Percentiles rank a stretch among this genome's conserved stretches.
These are phyloP conservation scores for Picea abies DNA, from an alignment of 83 land plant genomes.

Conservation along the genomic window DNA sequence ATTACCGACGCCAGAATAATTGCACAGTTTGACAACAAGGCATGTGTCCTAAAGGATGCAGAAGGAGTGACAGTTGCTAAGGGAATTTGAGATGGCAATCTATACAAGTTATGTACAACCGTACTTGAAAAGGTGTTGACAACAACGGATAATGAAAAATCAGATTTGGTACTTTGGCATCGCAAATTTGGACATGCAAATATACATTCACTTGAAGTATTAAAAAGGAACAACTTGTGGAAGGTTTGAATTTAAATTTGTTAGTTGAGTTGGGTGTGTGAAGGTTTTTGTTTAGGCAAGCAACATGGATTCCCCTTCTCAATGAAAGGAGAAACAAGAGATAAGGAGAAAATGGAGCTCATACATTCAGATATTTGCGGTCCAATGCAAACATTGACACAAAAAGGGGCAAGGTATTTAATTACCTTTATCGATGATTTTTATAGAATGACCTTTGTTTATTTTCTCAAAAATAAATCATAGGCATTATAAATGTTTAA, in stretches of 20 bases:
- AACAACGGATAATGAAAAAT: background rate
- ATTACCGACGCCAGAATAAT: background rate
- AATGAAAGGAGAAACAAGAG: background rate
- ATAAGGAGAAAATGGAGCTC: background rate
- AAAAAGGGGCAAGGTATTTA: slow-evolving; percentile 15
- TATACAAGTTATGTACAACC: background rate
- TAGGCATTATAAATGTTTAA: slow-evolving; percentile 11
- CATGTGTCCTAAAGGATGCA: background rate
- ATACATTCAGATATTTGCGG: slow-evolving; percentile 17
- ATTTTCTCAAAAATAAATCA: no score
- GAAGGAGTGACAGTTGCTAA: background rate
- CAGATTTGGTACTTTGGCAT: background rate
- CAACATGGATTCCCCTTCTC: slow-evolving; percentile 6
- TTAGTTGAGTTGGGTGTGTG: background rate
- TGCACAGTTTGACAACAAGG: background rate
- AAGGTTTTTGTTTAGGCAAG: background rate
- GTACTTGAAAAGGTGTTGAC: background rate
- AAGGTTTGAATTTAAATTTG: background rate
- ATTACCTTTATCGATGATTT: slow-evolving; percentile 27
- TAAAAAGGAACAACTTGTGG: background rate
- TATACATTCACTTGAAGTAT: background rate
- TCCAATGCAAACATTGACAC: slow-evolving; percentile 11
- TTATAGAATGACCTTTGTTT: slow-evolving; percentile 10
- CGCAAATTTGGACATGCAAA: background rate
- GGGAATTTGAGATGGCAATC: background rate